Percentiles rank a stretch among this genome's conserved stretches.
Evolutionary conservation across 169 alveolate species (phyloP).

Genomic region (Plasmodium knowlesi): DNA sequence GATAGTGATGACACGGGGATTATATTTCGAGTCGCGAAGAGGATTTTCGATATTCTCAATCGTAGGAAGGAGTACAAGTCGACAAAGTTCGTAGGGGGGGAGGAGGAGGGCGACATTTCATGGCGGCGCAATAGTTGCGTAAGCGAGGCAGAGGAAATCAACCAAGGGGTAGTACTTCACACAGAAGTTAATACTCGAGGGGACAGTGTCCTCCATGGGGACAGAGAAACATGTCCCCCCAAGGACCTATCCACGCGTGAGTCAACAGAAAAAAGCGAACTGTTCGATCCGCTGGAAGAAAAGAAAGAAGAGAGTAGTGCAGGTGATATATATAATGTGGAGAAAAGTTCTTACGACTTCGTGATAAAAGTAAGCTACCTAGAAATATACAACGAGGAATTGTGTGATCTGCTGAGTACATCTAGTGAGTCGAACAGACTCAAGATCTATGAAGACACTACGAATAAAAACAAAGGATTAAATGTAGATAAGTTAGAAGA

Average conservation of each 20-base stretch:
- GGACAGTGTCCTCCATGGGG: background rate
- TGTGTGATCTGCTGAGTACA: constrained; percentile 85
- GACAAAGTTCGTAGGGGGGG: background rate
- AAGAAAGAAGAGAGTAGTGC: background rate
- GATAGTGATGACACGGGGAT: constrained; percentile 71
- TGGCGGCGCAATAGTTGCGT: background rate
- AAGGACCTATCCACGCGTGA: background rate
- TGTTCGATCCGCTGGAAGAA: background rate
- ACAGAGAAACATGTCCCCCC: background rate
- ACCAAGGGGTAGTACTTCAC: background rate
- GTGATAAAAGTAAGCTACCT: constrained; percentile 87
- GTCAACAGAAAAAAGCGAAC: background rate
- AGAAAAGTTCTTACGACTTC: constrained; percentile 80
- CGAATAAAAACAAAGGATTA: constrained; percentile 82
- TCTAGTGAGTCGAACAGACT: constrained; percentile 76
- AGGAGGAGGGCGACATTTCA: background rate
- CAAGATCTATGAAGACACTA: constrained; percentile 80
- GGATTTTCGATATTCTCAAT: constrained; percentile 40
- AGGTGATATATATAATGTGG: background rate
- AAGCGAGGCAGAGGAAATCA: too few relatives aligned
- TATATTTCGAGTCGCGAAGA: constrained; percentile 49
- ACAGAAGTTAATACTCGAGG: background rate
- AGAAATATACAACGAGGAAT: constrained; percentile 90
- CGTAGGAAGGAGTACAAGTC: constrained; percentile 27
- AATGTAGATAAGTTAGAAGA: constrained; percentile 87